Percentiles rank a stretch among this genome's conserved stretches.
Evolutionary conservation across 2,329 filamentous ascomycete genomes (phyloP).

Genomic region (Penicillium decumbens): DNA sequence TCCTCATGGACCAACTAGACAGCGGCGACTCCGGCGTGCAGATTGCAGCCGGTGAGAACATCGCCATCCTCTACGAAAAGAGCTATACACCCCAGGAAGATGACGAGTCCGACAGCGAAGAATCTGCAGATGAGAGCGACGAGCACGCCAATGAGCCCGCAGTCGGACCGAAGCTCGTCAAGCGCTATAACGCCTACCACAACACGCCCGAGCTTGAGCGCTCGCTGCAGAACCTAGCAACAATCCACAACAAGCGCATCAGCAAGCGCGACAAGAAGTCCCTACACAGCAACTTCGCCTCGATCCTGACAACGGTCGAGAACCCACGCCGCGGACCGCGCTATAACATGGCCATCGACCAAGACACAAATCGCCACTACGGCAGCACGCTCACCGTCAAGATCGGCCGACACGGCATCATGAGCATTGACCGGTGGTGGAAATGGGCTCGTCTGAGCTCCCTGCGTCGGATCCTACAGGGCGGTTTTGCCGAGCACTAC

Average conservation of each 20-base stretch:
- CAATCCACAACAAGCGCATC: slow-evolving; percentile 57
- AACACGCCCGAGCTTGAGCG: slow-evolving; percentile 58
- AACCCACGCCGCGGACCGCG: slow-evolving; percentile 62
- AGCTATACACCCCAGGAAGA: slow-evolving; percentile 57
- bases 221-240: slow-evolving; percentile 57
- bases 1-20: slow-evolving; percentile 80
- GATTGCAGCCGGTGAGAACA: slow-evolving; percentile 71
- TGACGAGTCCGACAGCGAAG: slow-evolving; percentile 51
- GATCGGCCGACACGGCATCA: slow-evolving; percentile 53
- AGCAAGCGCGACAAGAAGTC: slow-evolving; percentile 63
- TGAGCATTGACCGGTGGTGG: slow-evolving; percentile 70
- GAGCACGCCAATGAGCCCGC: slow-evolving; percentile 42
- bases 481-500: slow-evolving; percentile 61
- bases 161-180: slow-evolving; percentile 46
- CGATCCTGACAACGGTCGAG: slow-evolving; percentile 62
- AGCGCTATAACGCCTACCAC: slow-evolving; percentile 64
- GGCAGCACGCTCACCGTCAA: slow-evolving; percentile 60
- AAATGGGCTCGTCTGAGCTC: slow-evolving; percentile 62
- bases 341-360: slow-evolving; percentile 60
- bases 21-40: slow-evolving; percentile 69
- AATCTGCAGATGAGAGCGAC: slow-evolving; percentile 36
- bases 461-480: slow-evolving; percentile 57
- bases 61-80: slow-evolving; percentile 78
- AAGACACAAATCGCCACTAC: slow-evolving; percentile 56
- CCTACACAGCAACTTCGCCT: slow-evolving; percentile 62